A percentile compares a stretch with the other conserved stretches of the same genome.
Evolutionary conservation across 345 rosid species (phyloP).

Genomic region (Mercurialis annua): DNA sequence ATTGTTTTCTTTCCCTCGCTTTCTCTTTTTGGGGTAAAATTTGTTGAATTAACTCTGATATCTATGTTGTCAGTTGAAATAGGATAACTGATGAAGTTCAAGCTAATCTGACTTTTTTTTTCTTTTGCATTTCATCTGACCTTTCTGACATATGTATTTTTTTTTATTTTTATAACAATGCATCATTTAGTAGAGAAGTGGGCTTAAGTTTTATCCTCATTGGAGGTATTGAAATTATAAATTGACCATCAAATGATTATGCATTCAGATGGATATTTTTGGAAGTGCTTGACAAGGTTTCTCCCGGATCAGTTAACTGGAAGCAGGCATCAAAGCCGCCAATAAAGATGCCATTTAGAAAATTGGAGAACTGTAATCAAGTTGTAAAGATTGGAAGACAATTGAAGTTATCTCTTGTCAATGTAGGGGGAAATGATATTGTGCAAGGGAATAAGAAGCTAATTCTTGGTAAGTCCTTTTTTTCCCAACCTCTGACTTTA

Average conservation of each 20-base stretch:
- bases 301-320: conserved; percentile 87
- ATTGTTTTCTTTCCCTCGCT: no score
- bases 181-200: background rate
- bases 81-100: background rate
- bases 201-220: background rate
- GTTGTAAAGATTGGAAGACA: conserved; percentile 73
- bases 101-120: background rate
- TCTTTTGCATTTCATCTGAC: background rate
- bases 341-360: conserved; percentile 90
- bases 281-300: conserved; percentile 86
- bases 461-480: conserved; percentile 59
- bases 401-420: conserved; percentile 74
- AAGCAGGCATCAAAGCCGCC: conserved; percentile 92
- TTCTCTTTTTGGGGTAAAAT: no score
- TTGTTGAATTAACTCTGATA: background rate
- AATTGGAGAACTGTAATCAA: conserved; percentile 96
- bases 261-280: conserved; percentile 76
- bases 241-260: background rate
- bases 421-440: conserved; percentile 86
- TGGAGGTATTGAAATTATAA: conserved; percentile 1
- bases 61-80: background rate
- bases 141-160: background rate
- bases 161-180: background rate
- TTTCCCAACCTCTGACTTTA: background rate
- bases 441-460: conserved; percentile 97